phyloP scores from a whole-genome alignment of 257 asterid species.

The Penstemon davidsonii region DNA sequence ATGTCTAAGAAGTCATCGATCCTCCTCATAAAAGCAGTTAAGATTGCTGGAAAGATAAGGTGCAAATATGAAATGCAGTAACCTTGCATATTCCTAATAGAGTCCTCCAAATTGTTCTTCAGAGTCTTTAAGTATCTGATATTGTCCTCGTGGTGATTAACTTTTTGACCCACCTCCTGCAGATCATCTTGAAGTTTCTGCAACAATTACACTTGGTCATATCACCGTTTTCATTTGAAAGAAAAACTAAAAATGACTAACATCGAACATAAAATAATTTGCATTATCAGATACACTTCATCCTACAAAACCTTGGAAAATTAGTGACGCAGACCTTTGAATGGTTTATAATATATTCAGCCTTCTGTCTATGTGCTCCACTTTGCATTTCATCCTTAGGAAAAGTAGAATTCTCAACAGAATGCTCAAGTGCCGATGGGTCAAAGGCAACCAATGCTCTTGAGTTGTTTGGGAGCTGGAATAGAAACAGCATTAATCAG shows the following conservation, averaged over 20 bases:
- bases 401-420: conserved; percentile 32
- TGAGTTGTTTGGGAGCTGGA: conserved; percentile 32
- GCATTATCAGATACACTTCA: conserved; percentile 1
- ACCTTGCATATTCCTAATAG: conserved; percentile 68
- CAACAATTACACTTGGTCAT: conserved; percentile 28
- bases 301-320: neutral
- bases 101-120: conserved; percentile 48
- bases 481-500: conserved; percentile 19
- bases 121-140: conserved; percentile 46
- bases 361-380: conserved; percentile 29
- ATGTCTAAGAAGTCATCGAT: neutral
- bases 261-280: conserved; percentile 7
- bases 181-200: conserved; percentile 71
- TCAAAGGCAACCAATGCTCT: conserved; percentile 33
- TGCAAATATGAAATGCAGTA: conserved; percentile 14
- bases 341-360: conserved; percentile 23
- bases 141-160: conserved; percentile 74
- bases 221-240: neutral
- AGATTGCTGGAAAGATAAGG: neutral
- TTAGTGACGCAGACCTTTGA: conserved; percentile 48
- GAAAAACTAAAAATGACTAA: conserved; percentile 2
- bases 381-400: conserved; percentile 34
- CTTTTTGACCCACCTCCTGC: conserved; percentile 48
- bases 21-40: neutral
- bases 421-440: conserved; percentile 24